Base-by-base conservation (phyloP, 108 stramenopile genomes). In the Schizochytrium sp. region DNA sequence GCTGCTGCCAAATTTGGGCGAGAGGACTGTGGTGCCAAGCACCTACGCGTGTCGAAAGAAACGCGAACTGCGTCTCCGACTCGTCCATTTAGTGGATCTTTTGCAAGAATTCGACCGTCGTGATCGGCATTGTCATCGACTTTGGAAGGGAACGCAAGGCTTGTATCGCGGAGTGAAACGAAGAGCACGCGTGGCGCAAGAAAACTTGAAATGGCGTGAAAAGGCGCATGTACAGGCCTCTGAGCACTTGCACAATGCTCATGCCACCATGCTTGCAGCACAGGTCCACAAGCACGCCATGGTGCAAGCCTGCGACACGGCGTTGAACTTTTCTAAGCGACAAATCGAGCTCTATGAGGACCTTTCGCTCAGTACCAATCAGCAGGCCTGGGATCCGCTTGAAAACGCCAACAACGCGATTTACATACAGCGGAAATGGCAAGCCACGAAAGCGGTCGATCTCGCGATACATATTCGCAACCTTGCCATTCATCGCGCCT, bases 271-370 rank as follows among this genome's bases (percentile, higher is more conserved):
- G 18, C 51, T 83, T 12, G 76, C 76, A 23, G 45, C 76, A 14
- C 76, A 83, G 4, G 76, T 83, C n/a, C 76, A 83, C 51, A 83
- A 53, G 4, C 76, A 83, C 45, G 76, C 76, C 45, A 83, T 83
- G 76, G 45, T 83, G 19, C 45, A 83, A 34, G 76, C 76, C 45
- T 53, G 48, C 48, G 76, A 47, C 23, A 53, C 51, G 6, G 76
- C 76, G n/a, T 16, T 83, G 19, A 47, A 83, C 23, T 83, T 83
- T 83, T 83, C 76, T 3, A 83, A 83, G 28, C 76, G 76, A 0
- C 76, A 83, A 23, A 83, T 83, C 51, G 76, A 83, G 76, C 76
- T 83, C 6, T 83, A 83, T 23, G 76, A 83, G 76, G 51, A 83
- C 23, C 76, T 83, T 23, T 53, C 76, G 6, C 23, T 83, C 16